Base-by-base conservation (phyloP, 129 eudicot genomes). In the Flaveria ramosissima region DNA sequence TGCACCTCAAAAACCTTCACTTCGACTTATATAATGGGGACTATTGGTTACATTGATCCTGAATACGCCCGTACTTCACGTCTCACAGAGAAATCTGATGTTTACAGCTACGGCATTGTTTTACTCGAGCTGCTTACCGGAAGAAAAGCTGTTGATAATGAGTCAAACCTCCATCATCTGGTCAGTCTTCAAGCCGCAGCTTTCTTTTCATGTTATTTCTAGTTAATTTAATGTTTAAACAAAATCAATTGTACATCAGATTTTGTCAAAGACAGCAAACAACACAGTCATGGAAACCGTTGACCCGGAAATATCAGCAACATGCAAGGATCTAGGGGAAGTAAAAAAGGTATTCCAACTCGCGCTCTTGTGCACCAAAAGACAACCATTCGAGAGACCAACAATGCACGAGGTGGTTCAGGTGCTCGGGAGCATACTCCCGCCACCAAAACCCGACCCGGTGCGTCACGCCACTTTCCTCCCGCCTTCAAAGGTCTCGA, bases 41-140 rank as follows among this genome's bases (percentile, higher is more conserved):
- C 99, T 15, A 91, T 95, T 45, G 99, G 99, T 16, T 95, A 95
- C 62, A 95, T 95, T 1, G 99, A 95, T 68, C 99, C 99, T 1
- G 99, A 95, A 79, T 95, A 95, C 56, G 99, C 99, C 47, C 97
- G 99, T 3, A 95, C 99, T 60, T 91, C 97, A 0, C 97, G 97
- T 16, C 92, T 95, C 45, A 91, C 99, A 0, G 99, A 95, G 84
- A 95, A 95, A 81, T 95, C 99, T 3, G 99, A 95, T 72, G 97
- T 95, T 17, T 95, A 95, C 71, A 92, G 99, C 86, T 95, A 86
- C 47, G 99, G 99, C 48, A 84, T 95, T 23, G 99, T 95, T 36
- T 82, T 95, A 17, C 87, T 95, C 21, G 99, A 95, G 85, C 81
- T 95, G 91, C 89, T 95, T 43, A 95, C 99, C 0, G 95, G 99